Percentiles rank a stretch among this genome's conserved stretches.
phyloP scores from a whole-genome alignment of 2,329 filamentous ascomycete species.

The Aspergillus phoenicis region DNA sequence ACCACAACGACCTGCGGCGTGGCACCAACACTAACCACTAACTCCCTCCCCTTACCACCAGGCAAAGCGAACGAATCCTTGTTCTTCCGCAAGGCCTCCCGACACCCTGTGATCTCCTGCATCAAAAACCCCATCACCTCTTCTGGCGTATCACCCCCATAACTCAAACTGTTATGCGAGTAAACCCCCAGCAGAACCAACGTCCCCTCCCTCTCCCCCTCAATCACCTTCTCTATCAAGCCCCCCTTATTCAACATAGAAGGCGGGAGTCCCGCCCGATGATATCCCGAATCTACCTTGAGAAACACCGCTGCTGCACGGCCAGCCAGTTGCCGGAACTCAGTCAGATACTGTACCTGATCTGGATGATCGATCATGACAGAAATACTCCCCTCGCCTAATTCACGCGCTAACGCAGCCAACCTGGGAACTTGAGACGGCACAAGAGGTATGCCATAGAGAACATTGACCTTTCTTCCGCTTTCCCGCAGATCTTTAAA shows the following conservation, averaged over 20 bases:
- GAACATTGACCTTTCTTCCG: constrained; percentile 63
- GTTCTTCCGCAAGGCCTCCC: constrained; percentile 31
- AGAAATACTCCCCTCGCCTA: constrained; percentile 61
- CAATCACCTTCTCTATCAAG: constrained; percentile 31
- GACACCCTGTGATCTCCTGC: constrained; percentile 59
- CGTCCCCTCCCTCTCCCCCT: constrained; percentile 29
- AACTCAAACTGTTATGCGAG: constrained; percentile 73
- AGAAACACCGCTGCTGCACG: constrained; percentile 62
- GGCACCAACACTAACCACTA: constrained; percentile 71
- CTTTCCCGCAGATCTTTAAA: constrained; percentile 59
- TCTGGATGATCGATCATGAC: constrained; percentile 70
- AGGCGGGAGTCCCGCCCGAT: constrained; percentile 68
- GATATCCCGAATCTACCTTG: constrained; percentile 74
- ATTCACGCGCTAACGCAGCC: constrained; percentile 54
- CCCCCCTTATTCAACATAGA: constrained; percentile 45
- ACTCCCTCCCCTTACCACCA: constrained; percentile 26
- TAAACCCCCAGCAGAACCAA: constrained; percentile 66
- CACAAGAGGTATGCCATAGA: constrained; percentile 72
- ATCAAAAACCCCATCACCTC: constrained; percentile 63
- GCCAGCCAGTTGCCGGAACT: constrained; percentile 49
- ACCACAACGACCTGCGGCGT: constrained; percentile 72
- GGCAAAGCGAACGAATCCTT: constrained; percentile 10
- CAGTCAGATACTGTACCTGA: constrained; percentile 58
- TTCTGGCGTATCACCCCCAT: constrained; percentile 56
- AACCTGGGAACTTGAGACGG: constrained; percentile 64